These are phyloP conservation scores for Trichoderma asperelloides DNA, from an alignment of 495 filamentous ascomycete genomes.

Conservation along the genomic window DNA sequence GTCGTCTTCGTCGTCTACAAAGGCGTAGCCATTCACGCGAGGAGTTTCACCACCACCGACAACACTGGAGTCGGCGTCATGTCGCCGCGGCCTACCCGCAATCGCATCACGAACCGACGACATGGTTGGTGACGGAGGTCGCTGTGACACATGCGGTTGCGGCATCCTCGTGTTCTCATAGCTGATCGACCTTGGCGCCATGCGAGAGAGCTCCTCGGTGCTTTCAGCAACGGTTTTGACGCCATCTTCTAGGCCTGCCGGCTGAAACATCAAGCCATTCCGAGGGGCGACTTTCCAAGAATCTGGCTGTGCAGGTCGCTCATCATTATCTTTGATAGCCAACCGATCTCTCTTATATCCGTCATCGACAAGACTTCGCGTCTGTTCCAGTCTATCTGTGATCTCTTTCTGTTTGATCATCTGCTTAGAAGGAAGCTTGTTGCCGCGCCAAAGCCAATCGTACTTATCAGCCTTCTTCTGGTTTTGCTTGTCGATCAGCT, in stretches of 20 bases:
- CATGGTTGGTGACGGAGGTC: slow-evolving; percentile 71
- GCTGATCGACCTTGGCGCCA: slow-evolving; percentile 65
- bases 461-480: slow-evolving; percentile 70
- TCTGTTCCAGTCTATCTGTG: slow-evolving; percentile 49
- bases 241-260: slow-evolving; percentile 60
- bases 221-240: slow-evolving; percentile 57
- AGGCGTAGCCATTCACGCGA: slow-evolving; percentile 83
- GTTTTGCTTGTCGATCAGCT: slow-evolving; percentile 86
- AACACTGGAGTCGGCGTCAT: slow-evolving; percentile 57
- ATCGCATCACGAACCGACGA: slow-evolving; percentile 83
- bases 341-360: slow-evolving; percentile 44
- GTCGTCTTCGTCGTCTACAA: slow-evolving; percentile 73
- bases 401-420: slow-evolving; percentile 72
- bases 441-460: slow-evolving; percentile 78
- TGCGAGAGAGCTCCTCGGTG: slow-evolving; percentile 60
- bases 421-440: slow-evolving; percentile 80
- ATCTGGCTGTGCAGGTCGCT: slow-evolving; percentile 69
- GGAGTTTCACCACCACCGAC: slow-evolving; percentile 68
- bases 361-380: slow-evolving; percentile 35
- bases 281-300: slow-evolving; percentile 63
- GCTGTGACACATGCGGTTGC: slow-evolving; percentile 23
- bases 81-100: slow-evolving; percentile 56
- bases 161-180: slow-evolving; percentile 78
- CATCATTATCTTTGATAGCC: slow-evolving; percentile 52
- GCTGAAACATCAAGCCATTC: slow-evolving; percentile 85